phyloP scores from a whole-genome alignment of 179 eudicot species.

The Spinacia oleracea region DNA sequence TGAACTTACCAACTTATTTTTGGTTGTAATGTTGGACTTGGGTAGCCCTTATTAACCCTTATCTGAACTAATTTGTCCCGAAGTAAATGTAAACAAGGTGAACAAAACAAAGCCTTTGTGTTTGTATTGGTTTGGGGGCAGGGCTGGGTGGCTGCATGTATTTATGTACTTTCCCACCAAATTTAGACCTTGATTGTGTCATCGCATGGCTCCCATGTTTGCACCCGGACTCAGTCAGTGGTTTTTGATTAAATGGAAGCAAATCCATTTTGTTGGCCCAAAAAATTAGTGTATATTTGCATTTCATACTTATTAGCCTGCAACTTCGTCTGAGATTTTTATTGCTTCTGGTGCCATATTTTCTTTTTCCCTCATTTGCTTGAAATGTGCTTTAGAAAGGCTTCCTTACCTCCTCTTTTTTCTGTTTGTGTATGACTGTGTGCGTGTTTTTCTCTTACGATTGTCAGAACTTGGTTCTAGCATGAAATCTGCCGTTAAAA shows the following conservation, averaged over 20 bases:
- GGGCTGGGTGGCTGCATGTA: neutral
- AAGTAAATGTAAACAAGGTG: no score
- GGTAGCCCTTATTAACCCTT: no score
- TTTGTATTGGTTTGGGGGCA: neutral
- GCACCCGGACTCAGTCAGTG: neutral
- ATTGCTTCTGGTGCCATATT: neutral
- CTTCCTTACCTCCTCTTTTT: neutral
- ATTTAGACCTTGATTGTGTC: slow-evolving; percentile 1
- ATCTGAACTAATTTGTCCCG: no score
- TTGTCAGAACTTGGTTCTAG: neutral
- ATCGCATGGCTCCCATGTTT: neutral
- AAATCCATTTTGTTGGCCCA: neutral
- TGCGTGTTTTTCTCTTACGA: neutral
- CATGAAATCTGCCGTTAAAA: neutral
- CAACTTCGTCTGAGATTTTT: slow-evolving; percentile 2
- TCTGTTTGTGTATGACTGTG: neutral
- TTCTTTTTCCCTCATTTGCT: neutral
- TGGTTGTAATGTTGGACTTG: no score
- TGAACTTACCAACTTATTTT: no score
- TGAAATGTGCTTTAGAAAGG: neutral
- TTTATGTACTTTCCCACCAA: neutral
- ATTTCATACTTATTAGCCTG: neutral
- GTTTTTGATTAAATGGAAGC: neutral
- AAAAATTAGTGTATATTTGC: neutral
- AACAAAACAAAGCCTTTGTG: no score